Conservation (phyloP, 2,329 filamentous ascomycete species). For the Ciborinia camelliae region DNA sequence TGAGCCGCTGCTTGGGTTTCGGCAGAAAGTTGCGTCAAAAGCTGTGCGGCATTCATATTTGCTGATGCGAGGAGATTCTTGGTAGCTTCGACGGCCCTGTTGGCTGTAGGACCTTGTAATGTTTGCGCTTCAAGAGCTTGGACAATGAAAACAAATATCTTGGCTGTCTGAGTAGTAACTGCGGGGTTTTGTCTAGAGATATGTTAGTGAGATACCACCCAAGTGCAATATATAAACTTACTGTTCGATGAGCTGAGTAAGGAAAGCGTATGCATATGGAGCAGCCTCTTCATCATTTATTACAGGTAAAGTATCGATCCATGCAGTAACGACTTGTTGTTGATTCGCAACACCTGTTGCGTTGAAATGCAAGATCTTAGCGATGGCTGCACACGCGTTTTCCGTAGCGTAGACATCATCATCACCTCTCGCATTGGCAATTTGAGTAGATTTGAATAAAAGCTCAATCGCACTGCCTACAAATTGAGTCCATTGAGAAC, state of each 20-base stretch:
- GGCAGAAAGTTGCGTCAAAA: conserved; percentile 71
- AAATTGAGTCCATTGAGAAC: conserved; percentile 82
- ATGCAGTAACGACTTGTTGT: conserved; percentile 74
- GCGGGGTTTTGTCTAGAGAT: conserved; percentile 74
- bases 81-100: conserved; percentile 70
- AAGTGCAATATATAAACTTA: conserved; percentile 51
- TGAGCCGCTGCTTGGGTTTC: conserved; percentile 79
- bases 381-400: conserved; percentile 93
- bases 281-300: conserved; percentile 96
- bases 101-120: conserved; percentile 77
- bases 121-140: conserved; percentile 90
- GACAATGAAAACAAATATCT: conserved; percentile 80
- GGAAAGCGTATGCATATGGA: conserved; percentile 90
- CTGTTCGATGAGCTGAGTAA: conserved; percentile 90
- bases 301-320: conserved; percentile 88
- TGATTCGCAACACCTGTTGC: conserved; percentile 69
- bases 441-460: conserved; percentile 79
- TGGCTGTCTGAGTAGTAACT: conserved; percentile 72
- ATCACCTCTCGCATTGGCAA: conserved; percentile 78
- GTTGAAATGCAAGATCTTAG: conserved; percentile 95
- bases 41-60: conserved; percentile 69
- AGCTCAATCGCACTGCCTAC: conserved; percentile 73
- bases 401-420: conserved; percentile 97
- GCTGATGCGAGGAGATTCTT: conserved; percentile 74
- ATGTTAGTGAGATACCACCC: conserved; percentile 33